A percentile compares a stretch with the other conserved stretches of the same genome.
Evolutionary conservation across 306 rosid species (phyloP).

Genomic region (Cucurbita argyrosperma): DNA sequence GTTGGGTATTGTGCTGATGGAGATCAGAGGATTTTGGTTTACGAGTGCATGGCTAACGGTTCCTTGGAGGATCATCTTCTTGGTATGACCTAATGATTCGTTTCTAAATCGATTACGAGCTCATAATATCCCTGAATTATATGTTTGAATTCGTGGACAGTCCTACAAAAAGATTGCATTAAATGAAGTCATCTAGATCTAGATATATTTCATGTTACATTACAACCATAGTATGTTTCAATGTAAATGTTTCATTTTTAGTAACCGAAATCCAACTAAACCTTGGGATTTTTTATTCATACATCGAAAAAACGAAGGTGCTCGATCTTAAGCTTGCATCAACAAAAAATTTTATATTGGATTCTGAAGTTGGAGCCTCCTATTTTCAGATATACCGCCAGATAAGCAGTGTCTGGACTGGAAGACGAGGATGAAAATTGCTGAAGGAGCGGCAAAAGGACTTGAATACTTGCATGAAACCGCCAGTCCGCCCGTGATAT

Average conservation of each 20-base stretch:
- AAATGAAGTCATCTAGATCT: neutral
- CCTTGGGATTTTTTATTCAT: neutral
- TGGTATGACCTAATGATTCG: slow-evolving; percentile 22
- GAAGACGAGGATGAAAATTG: slow-evolving; percentile 72
- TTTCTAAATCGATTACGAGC: neutral
- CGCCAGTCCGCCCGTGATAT: slow-evolving; percentile 77
- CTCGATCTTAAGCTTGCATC: neutral
- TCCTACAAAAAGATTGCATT: neutral
- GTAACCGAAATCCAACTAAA: neutral
- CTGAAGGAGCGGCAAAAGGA: slow-evolving; percentile 82
- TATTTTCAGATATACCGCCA: slow-evolving; percentile 25
- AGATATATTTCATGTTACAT: neutral
- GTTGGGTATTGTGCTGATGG: slow-evolving; percentile 85
- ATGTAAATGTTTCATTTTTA: neutral
- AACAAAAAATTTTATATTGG: neutral
- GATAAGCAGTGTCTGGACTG: slow-evolving; percentile 49
- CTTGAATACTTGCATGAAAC: slow-evolving; percentile 73
- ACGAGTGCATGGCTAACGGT: slow-evolving; percentile 73
- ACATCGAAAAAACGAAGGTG: neutral
- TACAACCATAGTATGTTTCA: neutral
- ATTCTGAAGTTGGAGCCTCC: neutral
- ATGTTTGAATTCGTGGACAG: neutral
- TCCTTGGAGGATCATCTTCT: slow-evolving; percentile 87
- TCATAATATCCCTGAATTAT: neutral
- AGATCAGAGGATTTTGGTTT: slow-evolving; percentile 69